Percentiles rank a stretch among this genome's conserved stretches.
These are phyloP conservation scores for Coniophora puteana DNA, from an alignment of 1,284 basidiomycete species.

Conservation along the genomic window DNA sequence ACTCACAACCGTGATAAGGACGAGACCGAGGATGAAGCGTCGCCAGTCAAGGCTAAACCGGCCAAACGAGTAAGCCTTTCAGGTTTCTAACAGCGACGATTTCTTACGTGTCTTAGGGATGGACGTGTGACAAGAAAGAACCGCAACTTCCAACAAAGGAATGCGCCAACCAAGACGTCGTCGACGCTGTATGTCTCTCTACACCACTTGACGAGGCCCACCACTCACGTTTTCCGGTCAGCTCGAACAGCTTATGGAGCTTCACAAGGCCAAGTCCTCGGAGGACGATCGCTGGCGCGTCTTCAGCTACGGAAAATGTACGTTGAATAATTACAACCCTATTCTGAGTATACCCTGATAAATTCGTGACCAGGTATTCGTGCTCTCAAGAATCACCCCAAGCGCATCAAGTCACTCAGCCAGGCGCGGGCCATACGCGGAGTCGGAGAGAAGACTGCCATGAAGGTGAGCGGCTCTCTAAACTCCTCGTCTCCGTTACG, in stretches of 20 bases:
- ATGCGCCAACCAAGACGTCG: conserved; percentile 62
- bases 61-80: conserved; percentile 14
- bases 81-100: neutral
- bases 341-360: conserved; percentile 4
- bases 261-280: conserved; percentile 54
- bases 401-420: conserved; percentile 55
- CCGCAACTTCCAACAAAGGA: conserved; percentile 17
- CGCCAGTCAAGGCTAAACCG: conserved; percentile 1
- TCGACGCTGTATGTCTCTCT: conserved; percentile 50
- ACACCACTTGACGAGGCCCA: neutral
- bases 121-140: conserved; percentile 54
- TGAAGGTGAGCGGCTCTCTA: conserved; percentile 49
- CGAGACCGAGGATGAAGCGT: conserved; percentile 11
- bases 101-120: conserved; percentile 38
- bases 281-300: conserved; percentile 63
- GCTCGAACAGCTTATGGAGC: conserved; percentile 57
- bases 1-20: no score
- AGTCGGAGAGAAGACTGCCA: conserved; percentile 72
- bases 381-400: conserved; percentile 48
- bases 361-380: conserved; percentile 44
- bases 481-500: no score
- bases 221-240: conserved; percentile 24
- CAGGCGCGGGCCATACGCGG: conserved; percentile 65
- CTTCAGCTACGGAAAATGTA: conserved; percentile 60
- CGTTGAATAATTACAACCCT: conserved; percentile 7